phyloP scores from a whole-genome alignment of 495 filamentous ascomycete species.

The Podospora conica region DNA sequence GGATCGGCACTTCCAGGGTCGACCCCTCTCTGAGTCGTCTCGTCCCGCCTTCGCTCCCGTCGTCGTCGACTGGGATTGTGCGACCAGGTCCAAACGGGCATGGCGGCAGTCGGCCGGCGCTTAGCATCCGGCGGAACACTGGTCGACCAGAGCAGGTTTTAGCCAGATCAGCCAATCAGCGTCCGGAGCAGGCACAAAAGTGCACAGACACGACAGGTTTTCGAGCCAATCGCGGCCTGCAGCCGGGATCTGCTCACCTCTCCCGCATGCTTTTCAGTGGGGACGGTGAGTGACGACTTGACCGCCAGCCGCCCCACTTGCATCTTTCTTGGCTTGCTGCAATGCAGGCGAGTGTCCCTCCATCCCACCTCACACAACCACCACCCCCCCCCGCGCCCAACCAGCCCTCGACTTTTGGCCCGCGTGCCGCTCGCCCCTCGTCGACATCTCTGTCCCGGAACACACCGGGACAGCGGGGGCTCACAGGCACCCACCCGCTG shows the following conservation, averaged over 20 bases:
- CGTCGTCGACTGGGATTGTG: background rate
- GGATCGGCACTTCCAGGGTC: slow-evolving; percentile 8
- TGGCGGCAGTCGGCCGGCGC: slow-evolving; percentile 27
- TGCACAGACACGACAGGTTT: slow-evolving; percentile 29
- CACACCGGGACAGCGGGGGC: background rate
- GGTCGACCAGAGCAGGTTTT: slow-evolving; percentile 4
- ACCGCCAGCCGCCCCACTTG: slow-evolving; percentile 7
- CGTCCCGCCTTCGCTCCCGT: slow-evolving; percentile 13
- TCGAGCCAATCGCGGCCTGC: slow-evolving; percentile 22
- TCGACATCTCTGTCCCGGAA: slow-evolving; percentile 19
- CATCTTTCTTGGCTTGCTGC: slow-evolving; percentile 7
- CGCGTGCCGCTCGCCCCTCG: slow-evolving; percentile 28
- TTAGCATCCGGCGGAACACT: slow-evolving; percentile 18
- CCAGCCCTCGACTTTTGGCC: slow-evolving; percentile 35
- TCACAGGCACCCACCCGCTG: slow-evolving; percentile 27
- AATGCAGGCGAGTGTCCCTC: slow-evolving; percentile 1
- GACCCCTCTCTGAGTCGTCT: slow-evolving; percentile 3
- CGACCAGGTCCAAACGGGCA: slow-evolving; percentile 13
- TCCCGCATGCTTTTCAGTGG: background rate
- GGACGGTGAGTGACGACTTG: background rate
- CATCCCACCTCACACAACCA: background rate
- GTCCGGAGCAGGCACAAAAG: slow-evolving; percentile 6
- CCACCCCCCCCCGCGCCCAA: slow-evolving; percentile 30
- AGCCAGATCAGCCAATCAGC: slow-evolving; percentile 21
- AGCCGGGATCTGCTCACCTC: slow-evolving; percentile 6